phyloP scores from a whole-genome alignment of 768 basidiomycete genomes.

The Suillus weaverae region DNA sequence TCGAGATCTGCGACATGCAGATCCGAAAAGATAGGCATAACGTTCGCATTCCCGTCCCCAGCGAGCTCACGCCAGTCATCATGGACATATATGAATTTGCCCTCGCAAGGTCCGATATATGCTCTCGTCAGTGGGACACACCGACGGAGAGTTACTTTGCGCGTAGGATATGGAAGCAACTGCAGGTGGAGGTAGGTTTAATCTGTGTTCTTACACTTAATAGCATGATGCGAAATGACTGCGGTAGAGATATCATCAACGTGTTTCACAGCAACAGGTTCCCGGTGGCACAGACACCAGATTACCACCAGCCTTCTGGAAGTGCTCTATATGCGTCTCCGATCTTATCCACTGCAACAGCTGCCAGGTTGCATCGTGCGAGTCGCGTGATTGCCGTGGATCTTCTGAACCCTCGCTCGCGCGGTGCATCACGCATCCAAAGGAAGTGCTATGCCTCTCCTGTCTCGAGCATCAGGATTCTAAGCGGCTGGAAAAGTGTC shows the following conservation, averaged over 20 bases:
- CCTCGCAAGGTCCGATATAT: conserved; percentile 1
- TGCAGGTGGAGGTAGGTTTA: not conserved
- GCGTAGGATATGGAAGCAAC: not conserved
- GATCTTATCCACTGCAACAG: not conserved
- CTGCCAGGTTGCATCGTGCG: not conserved
- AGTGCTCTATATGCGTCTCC: not conserved
- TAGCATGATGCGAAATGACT: not conserved
- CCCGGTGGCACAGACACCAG: not conserved
- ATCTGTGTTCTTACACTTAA: not conserved
- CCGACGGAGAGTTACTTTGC: not conserved
- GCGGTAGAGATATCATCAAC: not conserved
- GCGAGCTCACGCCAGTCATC: not conserved
- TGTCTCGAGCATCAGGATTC: not conserved
- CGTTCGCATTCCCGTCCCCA: not conserved
- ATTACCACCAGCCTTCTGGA: not conserved
- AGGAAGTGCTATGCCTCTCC: not conserved
- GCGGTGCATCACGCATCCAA: not conserved
- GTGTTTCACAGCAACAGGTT: not conserved
- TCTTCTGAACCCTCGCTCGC: not conserved
- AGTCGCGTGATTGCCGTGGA: not conserved
- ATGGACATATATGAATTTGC: not conserved
- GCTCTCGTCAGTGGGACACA: not conserved
- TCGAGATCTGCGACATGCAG: not conserved
- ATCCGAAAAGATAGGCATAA: not conserved
- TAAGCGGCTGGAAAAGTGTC: not conserved